Conservation (phyloP, 345 rosid genomes). For the Isatis tinctoria region DNA sequence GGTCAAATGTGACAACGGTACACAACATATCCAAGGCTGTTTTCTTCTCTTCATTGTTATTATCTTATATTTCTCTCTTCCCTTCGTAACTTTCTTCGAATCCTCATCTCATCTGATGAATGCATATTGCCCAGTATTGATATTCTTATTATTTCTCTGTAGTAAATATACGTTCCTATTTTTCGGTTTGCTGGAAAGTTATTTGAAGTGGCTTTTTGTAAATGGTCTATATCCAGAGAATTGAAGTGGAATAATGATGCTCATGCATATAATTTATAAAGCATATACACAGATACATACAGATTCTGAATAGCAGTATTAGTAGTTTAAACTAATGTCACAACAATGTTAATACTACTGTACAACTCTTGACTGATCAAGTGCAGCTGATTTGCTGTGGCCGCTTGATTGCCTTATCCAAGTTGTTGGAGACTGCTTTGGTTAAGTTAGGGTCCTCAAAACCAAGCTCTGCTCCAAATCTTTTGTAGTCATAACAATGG, state of each 20-base stretch:
- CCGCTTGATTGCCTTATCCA: slow-evolving; percentile 61
- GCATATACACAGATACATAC: slow-evolving; percentile 28
- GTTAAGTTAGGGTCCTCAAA: slow-evolving; percentile 88
- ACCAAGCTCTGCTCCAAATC: slow-evolving; percentile 72
- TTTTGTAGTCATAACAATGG: slow-evolving; percentile 26
- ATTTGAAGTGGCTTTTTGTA: not conserved
- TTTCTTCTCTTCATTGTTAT: not conserved
- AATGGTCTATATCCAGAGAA: not conserved
- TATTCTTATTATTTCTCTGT: not conserved
- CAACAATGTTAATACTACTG: slow-evolving; percentile 27
- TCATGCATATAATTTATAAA: slow-evolving; percentile 2
- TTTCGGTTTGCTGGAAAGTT: not conserved
- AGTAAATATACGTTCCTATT: not conserved
- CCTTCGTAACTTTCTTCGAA: not conserved
- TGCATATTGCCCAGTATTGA: not conserved
- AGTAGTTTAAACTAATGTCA: slow-evolving; percentile 21
- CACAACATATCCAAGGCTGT: not conserved
- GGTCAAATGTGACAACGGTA: slow-evolving; percentile 5
- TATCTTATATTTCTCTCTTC: not conserved
- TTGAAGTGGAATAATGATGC: slow-evolving; percentile 9
- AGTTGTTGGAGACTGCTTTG: slow-evolving; percentile 62
- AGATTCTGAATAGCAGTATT: slow-evolving; percentile 5
- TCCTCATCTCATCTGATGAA: not conserved
- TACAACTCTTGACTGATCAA: slow-evolving; percentile 38
- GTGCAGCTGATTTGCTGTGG: slow-evolving; percentile 54